Evolutionary conservation across 2,329 filamentous ascomycete genomes (phyloP), one percentile per base, ranked within the genome.

Genomic region (Myriangium duriaei): DNA sequence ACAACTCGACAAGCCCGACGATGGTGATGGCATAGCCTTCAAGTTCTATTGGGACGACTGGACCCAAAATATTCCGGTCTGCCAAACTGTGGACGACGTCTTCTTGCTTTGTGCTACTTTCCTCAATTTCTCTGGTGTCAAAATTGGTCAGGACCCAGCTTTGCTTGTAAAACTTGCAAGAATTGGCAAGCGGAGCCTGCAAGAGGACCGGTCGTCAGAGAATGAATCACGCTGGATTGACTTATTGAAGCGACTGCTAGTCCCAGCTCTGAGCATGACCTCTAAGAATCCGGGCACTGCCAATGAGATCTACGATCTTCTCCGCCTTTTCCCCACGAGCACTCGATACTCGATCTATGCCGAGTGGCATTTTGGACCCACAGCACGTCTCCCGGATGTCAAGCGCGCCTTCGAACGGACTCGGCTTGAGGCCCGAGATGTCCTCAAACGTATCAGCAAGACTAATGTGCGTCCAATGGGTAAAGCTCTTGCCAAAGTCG

Each of bases 1-100:
- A 4, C 79, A 81, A 49, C 75, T 85, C 4, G 87, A 94, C 49
- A 78, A 75, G 47, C 71, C 71, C 45, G 83, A 91, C 51, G 76
- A 75, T 16, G 78, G 77, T 39, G 83, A 79, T 13, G 70, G 72
- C n/a, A 74, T 67, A 10, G 69, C 81, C 37, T 96, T 95, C 56
- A 76, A 81, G 21, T 96, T 92, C 55, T 98, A 98, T 58, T 95
- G 91, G 78, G 86, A 94, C 42, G 91, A 96, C 49, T 98, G 91
- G 91, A 71, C 78, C 2, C 88, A 96, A 58, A 93, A 91, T 46
- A 71, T 98, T 32, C 92, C 91, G 1, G 64, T 94, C 13, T 98
- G 91, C 53, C 87, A 93, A 55, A 81, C 69, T 2, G 76, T 94
- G 4, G 85, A 95, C 45, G 91, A 98, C 53, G 71, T 98, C 11